phyloP scores from a whole-genome alignment of 1,284 basidiomycete species.

The Mycena citricolor region DNA sequence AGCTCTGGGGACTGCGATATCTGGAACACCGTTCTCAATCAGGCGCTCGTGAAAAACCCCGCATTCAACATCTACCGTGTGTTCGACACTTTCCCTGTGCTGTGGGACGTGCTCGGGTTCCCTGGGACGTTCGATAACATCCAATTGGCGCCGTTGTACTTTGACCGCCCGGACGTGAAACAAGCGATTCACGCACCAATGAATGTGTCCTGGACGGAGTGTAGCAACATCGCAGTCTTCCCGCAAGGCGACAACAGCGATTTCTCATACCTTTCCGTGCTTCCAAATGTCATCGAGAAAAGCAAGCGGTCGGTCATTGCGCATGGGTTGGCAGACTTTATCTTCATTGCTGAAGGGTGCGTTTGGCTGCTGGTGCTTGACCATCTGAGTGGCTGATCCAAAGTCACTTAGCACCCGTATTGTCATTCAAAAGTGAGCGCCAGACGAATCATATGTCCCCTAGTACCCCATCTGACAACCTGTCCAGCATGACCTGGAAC shows the following conservation, averaged over 20 bases:
- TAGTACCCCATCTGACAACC: not conserved
- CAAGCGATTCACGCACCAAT: slow-evolving; percentile 69
- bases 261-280: slow-evolving; percentile 61
- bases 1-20: slow-evolving; percentile 56
- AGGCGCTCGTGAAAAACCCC: slow-evolving; percentile 61
- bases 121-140: slow-evolving; percentile 62
- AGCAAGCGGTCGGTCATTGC: slow-evolving; percentile 62
- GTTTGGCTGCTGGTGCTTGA: no score
- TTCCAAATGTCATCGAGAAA: slow-evolving; percentile 74
- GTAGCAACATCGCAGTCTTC: slow-evolving; percentile 62
- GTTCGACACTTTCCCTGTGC: slow-evolving; percentile 58
- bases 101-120: slow-evolving; percentile 79
- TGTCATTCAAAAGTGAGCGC: slow-evolving; percentile 63
- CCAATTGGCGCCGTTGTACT: slow-evolving; percentile 56
- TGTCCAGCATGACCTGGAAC: slow-evolving; percentile 67
- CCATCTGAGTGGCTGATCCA: no score
- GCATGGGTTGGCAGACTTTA: slow-evolving; percentile 72
- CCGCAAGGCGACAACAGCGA: slow-evolving; percentile 57
- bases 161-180: slow-evolving; percentile 71
- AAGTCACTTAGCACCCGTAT: slow-evolving; percentile 62
- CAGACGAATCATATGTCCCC: not conserved
- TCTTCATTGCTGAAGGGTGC: slow-evolving; percentile 71
- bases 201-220: slow-evolving; percentile 62
- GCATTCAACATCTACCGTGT: slow-evolving; percentile 78
- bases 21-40: slow-evolving; percentile 63